A percentile compares a stretch with the other conserved stretches of the same genome.
These are phyloP conservation scores for Dryadomyces quercus-mongolicae DNA, from an alignment of 2,329 filamentous ascomycete species.

Conservation along the genomic window DNA sequence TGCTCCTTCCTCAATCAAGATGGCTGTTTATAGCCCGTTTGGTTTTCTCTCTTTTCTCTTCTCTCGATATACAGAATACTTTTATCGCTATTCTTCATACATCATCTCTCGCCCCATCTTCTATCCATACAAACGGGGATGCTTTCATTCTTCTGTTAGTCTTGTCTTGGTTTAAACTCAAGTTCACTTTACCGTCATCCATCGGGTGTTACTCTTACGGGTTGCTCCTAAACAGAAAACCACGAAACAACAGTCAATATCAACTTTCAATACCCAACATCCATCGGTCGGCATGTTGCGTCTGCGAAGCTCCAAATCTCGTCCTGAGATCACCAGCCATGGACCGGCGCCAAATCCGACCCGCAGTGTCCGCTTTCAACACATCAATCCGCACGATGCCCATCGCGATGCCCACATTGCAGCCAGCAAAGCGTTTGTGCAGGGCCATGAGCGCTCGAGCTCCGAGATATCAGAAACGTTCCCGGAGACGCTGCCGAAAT, in stretches of 20 bases:
- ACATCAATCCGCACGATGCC: slow-evolving; percentile 35
- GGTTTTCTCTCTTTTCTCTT: neutral
- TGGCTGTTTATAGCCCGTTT: neutral
- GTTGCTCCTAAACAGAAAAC: neutral
- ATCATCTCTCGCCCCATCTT: neutral
- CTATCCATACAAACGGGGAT: too few relatives aligned
- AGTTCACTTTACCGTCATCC: neutral
- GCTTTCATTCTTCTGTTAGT: neutral
- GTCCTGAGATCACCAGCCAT: slow-evolving; percentile 31
- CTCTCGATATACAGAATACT: neutral
- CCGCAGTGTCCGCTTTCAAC: slow-evolving; percentile 31
- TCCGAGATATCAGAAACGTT: slow-evolving; percentile 18
- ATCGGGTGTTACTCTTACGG: neutral
- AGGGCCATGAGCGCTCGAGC: slow-evolving; percentile 31
- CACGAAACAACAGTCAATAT: neutral
- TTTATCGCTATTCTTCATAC: neutral
- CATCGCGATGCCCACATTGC: slow-evolving; percentile 50
- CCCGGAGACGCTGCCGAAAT: neutral
- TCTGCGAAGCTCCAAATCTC: slow-evolving; percentile 24
- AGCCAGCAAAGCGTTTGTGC: slow-evolving; percentile 46
- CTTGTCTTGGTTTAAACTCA: neutral
- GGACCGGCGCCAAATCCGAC: slow-evolving; percentile 39
- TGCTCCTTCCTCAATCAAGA: too few relatives aligned
- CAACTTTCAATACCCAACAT: neutral
- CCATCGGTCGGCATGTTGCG: neutral